These are phyloP conservation scores for Paracorniculantispora psalliotae DNA, from an alignment of 2,329 filamentous ascomycete genomes.

Conservation along the genomic window DNA sequence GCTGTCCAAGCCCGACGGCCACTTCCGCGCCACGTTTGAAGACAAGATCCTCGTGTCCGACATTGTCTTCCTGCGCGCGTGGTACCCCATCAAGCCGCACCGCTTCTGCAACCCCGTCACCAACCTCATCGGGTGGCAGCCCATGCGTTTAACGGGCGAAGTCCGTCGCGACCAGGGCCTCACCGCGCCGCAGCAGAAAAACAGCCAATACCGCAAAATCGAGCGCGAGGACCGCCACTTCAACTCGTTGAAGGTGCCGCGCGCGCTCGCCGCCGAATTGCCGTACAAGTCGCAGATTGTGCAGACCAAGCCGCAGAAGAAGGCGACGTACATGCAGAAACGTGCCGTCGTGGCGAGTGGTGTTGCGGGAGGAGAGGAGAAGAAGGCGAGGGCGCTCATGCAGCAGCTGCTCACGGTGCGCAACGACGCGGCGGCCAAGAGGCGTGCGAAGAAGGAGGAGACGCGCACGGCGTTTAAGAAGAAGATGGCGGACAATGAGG, in stretches of 20 bases:
- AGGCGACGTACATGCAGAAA: conserved; percentile 88
- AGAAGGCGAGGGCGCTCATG: conserved; percentile 80
- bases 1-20: conserved; percentile 85
- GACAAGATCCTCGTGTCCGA: conserved; percentile 97
- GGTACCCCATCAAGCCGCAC: conserved; percentile 93
- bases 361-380: conserved; percentile 79
- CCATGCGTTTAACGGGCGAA: conserved; percentile 91
- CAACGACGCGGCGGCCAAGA: conserved; percentile 85
- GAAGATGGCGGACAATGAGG: conserved; percentile 74
- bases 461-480: conserved; percentile 72
- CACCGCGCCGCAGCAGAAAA: conserved; percentile 71
- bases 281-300: conserved; percentile 92
- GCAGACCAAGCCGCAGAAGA: conserved; percentile 72
- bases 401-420: conserved; percentile 87
- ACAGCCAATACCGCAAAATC: conserved; percentile 75
- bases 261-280: conserved; percentile 73
- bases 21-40: conserved; percentile 96
- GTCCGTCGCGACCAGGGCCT: conserved; percentile 74
- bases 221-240: conserved; percentile 68
- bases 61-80: conserved; percentile 91
- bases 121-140: conserved; percentile 86
- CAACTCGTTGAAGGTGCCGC: conserved; percentile 72
- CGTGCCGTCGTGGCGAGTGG: conserved; percentile 87
- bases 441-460: conserved; percentile 82
- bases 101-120: conserved; percentile 96